Evolutionary conservation across 306 rosid genomes (phyloP).

Genomic region (Gastrolobium bilobum): DNA sequence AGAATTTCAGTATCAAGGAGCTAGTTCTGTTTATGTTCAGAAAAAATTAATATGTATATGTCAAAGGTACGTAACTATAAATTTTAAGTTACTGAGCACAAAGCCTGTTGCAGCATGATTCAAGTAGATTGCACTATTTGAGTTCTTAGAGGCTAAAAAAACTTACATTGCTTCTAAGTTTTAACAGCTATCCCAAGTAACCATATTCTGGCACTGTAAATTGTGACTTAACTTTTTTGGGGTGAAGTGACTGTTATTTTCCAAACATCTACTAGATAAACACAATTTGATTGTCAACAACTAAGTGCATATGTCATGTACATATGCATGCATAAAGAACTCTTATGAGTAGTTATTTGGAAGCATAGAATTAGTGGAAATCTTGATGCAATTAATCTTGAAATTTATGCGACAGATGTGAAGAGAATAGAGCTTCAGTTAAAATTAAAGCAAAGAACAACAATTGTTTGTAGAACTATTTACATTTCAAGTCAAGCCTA

Average conservation of each 20-base stretch:
- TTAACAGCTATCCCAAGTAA: conserved; percentile 22
- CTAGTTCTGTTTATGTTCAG: conserved; percentile 10
- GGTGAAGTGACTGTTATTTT: too few species aligned
- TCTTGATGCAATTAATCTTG: conserved; percentile 9
- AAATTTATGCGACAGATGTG: conserved; percentile 20
- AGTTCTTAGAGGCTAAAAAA: not conserved
- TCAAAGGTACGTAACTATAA: not conserved
- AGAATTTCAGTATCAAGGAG: not conserved
- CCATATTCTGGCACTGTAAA: conserved; percentile 30
- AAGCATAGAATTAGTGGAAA: conserved; percentile 1
- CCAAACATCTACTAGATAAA: not conserved
- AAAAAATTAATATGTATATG: not conserved
- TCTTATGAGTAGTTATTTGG: not conserved
- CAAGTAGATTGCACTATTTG: conserved; percentile 1
- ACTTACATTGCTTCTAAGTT: conserved; percentile 27
- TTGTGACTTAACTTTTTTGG: conserved; percentile 1
- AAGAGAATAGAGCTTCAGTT: conserved; percentile 13
- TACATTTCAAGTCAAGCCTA: conserved; percentile 31
- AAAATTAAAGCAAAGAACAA: conserved; percentile 44
- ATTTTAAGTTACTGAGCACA: conserved; percentile 16
- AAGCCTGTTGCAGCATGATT: conserved; percentile 31
- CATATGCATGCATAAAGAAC: conserved; percentile 5
- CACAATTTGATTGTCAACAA: conserved; percentile 25
- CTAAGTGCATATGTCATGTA: not conserved
- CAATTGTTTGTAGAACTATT: conserved; percentile 20